Conservation (phyloP, 1,139 yeast species). For the Yamadazyma atmosphaerica region DNA sequence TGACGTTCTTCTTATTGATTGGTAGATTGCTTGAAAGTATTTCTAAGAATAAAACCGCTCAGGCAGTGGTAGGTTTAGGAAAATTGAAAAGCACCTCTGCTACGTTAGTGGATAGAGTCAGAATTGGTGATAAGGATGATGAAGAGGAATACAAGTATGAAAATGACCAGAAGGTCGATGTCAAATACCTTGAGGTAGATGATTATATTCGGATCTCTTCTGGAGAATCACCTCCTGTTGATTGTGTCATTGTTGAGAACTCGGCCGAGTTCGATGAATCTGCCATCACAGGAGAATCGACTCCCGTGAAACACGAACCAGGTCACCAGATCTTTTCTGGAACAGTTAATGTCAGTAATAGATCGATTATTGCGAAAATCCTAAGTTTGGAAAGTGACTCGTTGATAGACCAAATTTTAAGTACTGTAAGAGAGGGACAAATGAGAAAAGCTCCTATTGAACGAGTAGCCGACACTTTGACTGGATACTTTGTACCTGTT, state of each 20-base stretch:
- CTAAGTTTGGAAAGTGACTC: constrained; percentile 65
- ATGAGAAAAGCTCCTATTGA: constrained; percentile 74
- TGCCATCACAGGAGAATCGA: constrained; percentile 75
- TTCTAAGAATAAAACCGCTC: constrained; percentile 67
- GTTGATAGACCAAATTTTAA: constrained; percentile 66
- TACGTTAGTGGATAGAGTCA: constrained; percentile 39
- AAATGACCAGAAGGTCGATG: constrained; percentile 40
- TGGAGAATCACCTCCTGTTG: constrained; percentile 75
- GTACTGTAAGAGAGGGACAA: constrained; percentile 74
- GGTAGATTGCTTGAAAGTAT: constrained; percentile 69
- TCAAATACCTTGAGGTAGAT: constrained; percentile 60
- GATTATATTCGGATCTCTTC: constrained; percentile 59
- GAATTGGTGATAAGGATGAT: constrained; percentile 15
- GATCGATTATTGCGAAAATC: constrained; percentile 55
- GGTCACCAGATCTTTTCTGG: constrained; percentile 75
- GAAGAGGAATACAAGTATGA: constrained; percentile 19
- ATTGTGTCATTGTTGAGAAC: constrained; percentile 63
- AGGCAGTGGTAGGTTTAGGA: constrained; percentile 57
- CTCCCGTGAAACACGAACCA: constrained; percentile 43
- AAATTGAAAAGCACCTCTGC: constrained; percentile 53
- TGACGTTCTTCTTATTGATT: constrained; percentile 67
- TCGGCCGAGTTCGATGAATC: constrained; percentile 68
- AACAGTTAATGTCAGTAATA: constrained; percentile 62
- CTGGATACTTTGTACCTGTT: constrained; percentile 72
- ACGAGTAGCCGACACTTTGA: constrained; percentile 65